A percentile compares a stretch with the other conserved stretches of the same genome.
Conservation (phyloP, 345 rosid genomes). For the Theobroma cacao region DNA sequence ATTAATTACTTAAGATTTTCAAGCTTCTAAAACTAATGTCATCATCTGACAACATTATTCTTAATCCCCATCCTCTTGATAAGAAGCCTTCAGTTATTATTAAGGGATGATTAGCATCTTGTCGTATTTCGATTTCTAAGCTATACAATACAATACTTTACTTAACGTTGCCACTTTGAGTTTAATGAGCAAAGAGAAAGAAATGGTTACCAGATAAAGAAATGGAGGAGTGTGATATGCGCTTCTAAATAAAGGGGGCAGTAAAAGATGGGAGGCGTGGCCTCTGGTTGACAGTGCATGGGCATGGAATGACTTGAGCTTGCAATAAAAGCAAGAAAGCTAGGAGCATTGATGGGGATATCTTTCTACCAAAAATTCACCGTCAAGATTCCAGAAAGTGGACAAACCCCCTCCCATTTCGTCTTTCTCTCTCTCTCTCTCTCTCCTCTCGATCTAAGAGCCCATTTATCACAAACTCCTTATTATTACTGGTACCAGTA, state of each 20-base stretch:
- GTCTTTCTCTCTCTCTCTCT: background rate
- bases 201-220: conserved; percentile 9
- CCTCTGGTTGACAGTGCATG: conserved; percentile 42
- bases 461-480: background rate
- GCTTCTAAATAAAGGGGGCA: conserved; percentile 1
- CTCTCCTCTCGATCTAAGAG: background rate
- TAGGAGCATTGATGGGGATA: conserved; percentile 30
- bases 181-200: background rate
- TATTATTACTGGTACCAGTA: background rate
- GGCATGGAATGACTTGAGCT: conserved; percentile 43
- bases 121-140: no score
- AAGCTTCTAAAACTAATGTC: no score
- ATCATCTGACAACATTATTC: no score
- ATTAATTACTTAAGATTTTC: no score
- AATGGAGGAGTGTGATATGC: background rate
- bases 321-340: conserved; percentile 26
- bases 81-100: no score
- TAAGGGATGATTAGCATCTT: no score
- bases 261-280: conserved; percentile 25
- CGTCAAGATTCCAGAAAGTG: conserved; percentile 24
- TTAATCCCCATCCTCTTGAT: no score
- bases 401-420: background rate
- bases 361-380: conserved; percentile 45
- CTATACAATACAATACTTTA: no score
- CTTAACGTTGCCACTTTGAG: background rate